Evolutionary conservation across 208 protist species (phyloP), one percentile per base, ranked within the genome.

Genomic region (Strigomonas culicis): DNA sequence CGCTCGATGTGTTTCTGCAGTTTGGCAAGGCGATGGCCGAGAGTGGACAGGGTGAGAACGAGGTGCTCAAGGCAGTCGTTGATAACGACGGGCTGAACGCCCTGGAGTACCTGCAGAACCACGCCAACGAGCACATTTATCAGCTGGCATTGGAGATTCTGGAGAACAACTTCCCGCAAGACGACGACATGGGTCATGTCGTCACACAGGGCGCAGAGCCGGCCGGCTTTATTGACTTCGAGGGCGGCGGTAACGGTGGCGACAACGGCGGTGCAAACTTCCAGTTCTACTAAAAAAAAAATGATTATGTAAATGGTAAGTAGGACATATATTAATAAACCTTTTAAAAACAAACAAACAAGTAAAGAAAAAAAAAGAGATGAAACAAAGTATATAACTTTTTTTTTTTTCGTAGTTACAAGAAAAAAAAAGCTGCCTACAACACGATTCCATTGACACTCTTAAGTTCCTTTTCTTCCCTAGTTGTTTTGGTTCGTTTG

Each of bases 71-170:
- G 19, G 75, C 79, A 41, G 75, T 99, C 13, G 86, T 96, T 56
- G 93, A 97, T 50, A 96, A 84, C 65, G 97, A 92, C n/a, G 98
- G 97, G 49, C 55, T 98, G 3, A 86, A 98, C 24, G 79, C 87
- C 46, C 90, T 99, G 46, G 96, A 99, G 77, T 62, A 86, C 27
- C 75, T 99, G 4, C 97, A 99, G 79, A 75, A 73, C 3, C 97
- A 98, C 77, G 34, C 70, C 11, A 96, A 98, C 78, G 68, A 93
- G 22, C 90, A 98, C 21, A 95, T 99, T 21, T 99, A 98, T 87
- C 82, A 92, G 55, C 84, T 91, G 28, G 91, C 97, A 1, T 39
- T 96, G 41, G 74, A 88, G 27, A 98, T 99, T 64, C 70, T 99
- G 39, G 75, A 94, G 66, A 83, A 57, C 30, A 98, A 89, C 82